Evolutionary conservation across 2,329 filamentous ascomycete genomes (phyloP).

Genomic region (Zasmidium cellare): DNA sequence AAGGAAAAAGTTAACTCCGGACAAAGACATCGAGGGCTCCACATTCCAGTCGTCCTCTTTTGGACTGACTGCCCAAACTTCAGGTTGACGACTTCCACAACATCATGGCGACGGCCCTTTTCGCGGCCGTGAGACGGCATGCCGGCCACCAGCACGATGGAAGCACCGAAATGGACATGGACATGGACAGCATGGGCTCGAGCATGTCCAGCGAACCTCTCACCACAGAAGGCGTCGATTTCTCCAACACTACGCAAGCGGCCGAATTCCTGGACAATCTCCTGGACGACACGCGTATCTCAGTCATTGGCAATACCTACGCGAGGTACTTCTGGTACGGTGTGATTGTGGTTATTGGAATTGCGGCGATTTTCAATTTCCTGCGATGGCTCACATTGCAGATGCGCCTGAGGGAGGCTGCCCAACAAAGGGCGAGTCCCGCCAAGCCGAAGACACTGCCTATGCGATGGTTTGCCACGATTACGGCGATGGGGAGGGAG

Average conservation of each 20-base stretch:
- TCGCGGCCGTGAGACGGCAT: not conserved
- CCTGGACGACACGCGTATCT: constrained; percentile 38
- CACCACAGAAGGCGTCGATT: constrained; percentile 37
- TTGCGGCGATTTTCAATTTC: constrained; percentile 35
- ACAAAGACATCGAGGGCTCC: too few species aligned
- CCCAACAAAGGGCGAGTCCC: constrained; percentile 32
- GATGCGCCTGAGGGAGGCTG: constrained; percentile 37
- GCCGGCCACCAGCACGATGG: not conserved
- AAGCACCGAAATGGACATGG: constrained; percentile 24
- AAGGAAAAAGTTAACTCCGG: too few species aligned
- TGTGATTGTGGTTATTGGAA: constrained; percentile 35
- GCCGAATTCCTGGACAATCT: constrained; percentile 37
- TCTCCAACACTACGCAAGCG: constrained; percentile 40
- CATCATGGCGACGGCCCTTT: not conserved
- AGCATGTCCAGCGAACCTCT: constrained; percentile 25
- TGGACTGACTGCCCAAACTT: not conserved
- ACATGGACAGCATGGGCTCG: constrained; percentile 15
- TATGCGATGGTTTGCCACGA: constrained; percentile 28
- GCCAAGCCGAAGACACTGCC: constrained; percentile 33
- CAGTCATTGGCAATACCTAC: constrained; percentile 37
- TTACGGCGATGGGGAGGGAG: constrained; percentile 37
- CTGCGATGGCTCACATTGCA: constrained; percentile 29
- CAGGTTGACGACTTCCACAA: not conserved
- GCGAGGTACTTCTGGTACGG: constrained; percentile 44
- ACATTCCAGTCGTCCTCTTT: not conserved